phyloP scores from a whole-genome alignment of 2,329 filamentous ascomycete genomes.

The Aurifilum marmelostoma region DNA sequence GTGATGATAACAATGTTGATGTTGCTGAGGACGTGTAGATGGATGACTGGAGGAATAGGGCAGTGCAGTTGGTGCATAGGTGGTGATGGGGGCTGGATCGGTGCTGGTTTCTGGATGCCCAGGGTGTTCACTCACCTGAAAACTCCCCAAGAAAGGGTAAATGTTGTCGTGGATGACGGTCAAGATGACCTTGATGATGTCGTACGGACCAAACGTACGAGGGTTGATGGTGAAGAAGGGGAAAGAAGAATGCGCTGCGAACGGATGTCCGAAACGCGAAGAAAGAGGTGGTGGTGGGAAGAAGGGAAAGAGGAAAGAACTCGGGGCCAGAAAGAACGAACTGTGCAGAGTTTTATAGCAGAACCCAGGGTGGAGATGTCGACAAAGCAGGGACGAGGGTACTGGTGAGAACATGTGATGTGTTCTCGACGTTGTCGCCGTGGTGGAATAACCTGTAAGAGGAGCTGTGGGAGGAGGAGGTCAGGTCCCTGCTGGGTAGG shows the following conservation, averaged over 20 bases:
- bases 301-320: not conserved
- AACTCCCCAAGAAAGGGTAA: not conserved
- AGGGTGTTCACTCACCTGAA: conserved; percentile 15
- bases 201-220: not conserved
- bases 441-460: not conserved
- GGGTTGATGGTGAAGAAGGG: not conserved
- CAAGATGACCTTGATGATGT: not conserved
- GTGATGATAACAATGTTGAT: not conserved
- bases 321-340: not conserved
- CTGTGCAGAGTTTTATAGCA: not conserved
- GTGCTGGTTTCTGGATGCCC: not conserved
- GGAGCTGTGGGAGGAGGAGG: not conserved
- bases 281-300: not conserved
- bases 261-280: not conserved
- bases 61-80: not conserved
- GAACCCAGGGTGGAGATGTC: not conserved
- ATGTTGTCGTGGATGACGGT: not conserved
- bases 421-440: not conserved
- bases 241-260: too few species aligned
- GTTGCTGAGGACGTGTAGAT: not conserved
- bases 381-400: not conserved
- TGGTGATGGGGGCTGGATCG: not conserved
- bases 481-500: not conserved
- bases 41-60: not conserved
- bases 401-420: not conserved